Evolutionary conservation across 1,284 basidiomycete genomes (phyloP).

Genomic region (Vanrija humicola): DNA sequence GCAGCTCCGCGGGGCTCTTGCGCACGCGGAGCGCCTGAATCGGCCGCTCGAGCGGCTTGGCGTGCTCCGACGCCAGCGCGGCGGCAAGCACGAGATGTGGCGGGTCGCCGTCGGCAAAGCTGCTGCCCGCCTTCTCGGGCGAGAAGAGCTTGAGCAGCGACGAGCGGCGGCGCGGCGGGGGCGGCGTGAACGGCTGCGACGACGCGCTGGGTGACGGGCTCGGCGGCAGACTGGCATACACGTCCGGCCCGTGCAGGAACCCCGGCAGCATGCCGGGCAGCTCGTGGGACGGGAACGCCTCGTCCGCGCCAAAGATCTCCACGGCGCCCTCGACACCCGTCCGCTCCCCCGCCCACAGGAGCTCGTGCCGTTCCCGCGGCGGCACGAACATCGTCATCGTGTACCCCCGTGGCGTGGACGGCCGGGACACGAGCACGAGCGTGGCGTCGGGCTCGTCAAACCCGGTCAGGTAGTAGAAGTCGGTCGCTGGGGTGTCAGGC

Average conservation of each 20-base stretch:
- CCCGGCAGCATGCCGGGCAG: conserved; percentile 38
- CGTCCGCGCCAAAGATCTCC: conserved; percentile 68
- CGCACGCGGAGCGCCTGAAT: conserved; percentile 49
- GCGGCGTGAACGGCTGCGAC: conserved; percentile 39
- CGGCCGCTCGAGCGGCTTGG: conserved; percentile 42
- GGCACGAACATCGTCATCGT: conserved; percentile 83
- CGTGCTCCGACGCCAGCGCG: conserved; percentile 36
- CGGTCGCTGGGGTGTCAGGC: conserved; percentile 56
- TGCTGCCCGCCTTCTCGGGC: conserved; percentile 13
- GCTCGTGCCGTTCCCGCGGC: conserved; percentile 69
- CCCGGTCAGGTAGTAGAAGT: conserved; percentile 92
- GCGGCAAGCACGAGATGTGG: conserved; percentile 47
- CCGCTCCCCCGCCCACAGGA: conserved; percentile 88
- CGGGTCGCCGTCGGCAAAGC: conserved; percentile 29
- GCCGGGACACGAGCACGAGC: conserved; percentile 59
- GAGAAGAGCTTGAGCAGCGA: conserved; percentile 46
- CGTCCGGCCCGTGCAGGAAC: conserved; percentile 26
- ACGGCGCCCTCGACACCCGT: conserved; percentile 62
- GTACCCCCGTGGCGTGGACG: conserved; percentile 70
- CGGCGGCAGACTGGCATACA: conserved; percentile 51
- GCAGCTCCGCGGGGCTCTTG: conserved; percentile 50
- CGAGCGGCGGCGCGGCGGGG: conserved; percentile 35
- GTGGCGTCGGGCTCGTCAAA: conserved; percentile 92
- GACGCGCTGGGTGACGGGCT: conserved; percentile 40
- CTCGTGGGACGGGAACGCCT: conserved; percentile 49